Conservation (phyloP, 2,329 filamentous ascomycete species). For the Pleoardoris graminearum region DNA sequence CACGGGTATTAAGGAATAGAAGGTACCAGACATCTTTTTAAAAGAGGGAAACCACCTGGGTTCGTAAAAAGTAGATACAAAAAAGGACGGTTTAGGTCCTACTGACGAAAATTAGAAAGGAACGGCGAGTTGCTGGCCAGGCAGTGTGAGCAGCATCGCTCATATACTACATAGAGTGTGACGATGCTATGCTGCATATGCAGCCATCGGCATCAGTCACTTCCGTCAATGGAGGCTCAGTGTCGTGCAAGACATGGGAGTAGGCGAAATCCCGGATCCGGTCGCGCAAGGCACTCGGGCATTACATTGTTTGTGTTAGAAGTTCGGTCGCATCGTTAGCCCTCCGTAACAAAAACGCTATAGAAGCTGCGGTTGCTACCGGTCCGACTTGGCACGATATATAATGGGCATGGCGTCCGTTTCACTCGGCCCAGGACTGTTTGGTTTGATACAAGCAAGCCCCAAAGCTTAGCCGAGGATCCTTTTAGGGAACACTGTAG, state of each 20-base stretch:
- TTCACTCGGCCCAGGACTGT: slow-evolving; percentile 32
- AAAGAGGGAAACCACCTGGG: slow-evolving; percentile 38
- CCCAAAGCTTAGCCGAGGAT: slow-evolving; percentile 25
- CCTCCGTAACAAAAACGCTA: slow-evolving; percentile 16
- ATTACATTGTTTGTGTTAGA: slow-evolving; percentile 13
- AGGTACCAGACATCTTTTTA: slow-evolving; percentile 44
- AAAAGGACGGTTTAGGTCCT: slow-evolving; percentile 23
- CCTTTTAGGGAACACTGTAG: slow-evolving; percentile 11
- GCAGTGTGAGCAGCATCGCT: slow-evolving; percentile 31
- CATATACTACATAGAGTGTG: slow-evolving; percentile 26
- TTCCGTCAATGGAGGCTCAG: slow-evolving; percentile 25
- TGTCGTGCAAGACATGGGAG: slow-evolving; percentile 22
- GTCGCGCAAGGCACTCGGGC: slow-evolving; percentile 19
- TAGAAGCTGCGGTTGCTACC: slow-evolving; percentile 24
- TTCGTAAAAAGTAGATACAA: slow-evolving; percentile 29
- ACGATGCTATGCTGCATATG: slow-evolving; percentile 13
- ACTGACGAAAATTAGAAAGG: slow-evolving; percentile 28
- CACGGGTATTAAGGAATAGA: slow-evolving; percentile 36
- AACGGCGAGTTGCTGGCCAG: slow-evolving; percentile 37
- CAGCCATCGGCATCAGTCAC: slow-evolving; percentile 18
- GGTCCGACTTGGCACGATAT: slow-evolving; percentile 25
- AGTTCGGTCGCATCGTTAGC: slow-evolving; percentile 9
- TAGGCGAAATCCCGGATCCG: slow-evolving; percentile 20
- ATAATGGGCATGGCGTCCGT: slow-evolving; percentile 29
- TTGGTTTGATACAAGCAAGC: slow-evolving; percentile 30